Percentiles rank a stretch among this genome's conserved stretches.
phyloP scores from a whole-genome alignment of 169 alveolate genomes.

The Haemoproteus tartakovskyi region DNA sequence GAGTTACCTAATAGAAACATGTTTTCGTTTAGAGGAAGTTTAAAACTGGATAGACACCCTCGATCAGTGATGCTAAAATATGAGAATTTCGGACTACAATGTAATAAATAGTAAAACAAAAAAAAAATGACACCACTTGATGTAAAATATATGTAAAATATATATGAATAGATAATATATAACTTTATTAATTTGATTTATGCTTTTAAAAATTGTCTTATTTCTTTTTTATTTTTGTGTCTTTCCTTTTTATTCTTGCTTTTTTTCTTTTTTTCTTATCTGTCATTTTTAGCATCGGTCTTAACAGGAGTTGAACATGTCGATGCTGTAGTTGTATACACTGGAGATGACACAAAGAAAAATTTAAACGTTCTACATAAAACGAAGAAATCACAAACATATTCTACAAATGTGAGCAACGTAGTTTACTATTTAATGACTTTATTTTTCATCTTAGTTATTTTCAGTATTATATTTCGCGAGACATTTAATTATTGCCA shows the following conservation, averaged over 20 bases:
- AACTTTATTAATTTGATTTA: too few species aligned
- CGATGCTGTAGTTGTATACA: conserved; percentile 64
- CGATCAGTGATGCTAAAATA: conserved; percentile 37
- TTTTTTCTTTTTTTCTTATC: conserved; percentile 4
- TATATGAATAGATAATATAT: too few species aligned
- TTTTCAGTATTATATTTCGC: conserved; percentile 20
- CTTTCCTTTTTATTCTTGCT: too few species aligned
- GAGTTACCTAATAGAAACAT: conserved; percentile 59
- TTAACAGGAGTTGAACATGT: conserved; percentile 53
- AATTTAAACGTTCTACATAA: conserved; percentile 58
- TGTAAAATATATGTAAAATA: too few species aligned
- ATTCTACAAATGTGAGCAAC: conserved; percentile 55
- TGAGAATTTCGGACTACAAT: conserved; percentile 52
- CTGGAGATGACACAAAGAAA: conserved; percentile 66
- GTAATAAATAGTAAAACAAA: conserved; percentile 13
- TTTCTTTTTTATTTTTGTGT: too few species aligned
- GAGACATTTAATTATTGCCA: conserved; percentile 3
- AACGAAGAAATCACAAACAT: conserved; percentile 43
- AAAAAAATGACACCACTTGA: too few species aligned
- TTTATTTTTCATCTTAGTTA: conserved; percentile 42
- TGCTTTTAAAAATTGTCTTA: too few species aligned
- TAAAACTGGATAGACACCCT: conserved; percentile 54
- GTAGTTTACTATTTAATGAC: conserved; percentile 57
- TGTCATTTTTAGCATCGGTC: conserved; percentile 57
- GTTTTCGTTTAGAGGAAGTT: conserved; percentile 57